Conservation (phyloP, 306 rosid species). For the Rosa persica region DNA sequence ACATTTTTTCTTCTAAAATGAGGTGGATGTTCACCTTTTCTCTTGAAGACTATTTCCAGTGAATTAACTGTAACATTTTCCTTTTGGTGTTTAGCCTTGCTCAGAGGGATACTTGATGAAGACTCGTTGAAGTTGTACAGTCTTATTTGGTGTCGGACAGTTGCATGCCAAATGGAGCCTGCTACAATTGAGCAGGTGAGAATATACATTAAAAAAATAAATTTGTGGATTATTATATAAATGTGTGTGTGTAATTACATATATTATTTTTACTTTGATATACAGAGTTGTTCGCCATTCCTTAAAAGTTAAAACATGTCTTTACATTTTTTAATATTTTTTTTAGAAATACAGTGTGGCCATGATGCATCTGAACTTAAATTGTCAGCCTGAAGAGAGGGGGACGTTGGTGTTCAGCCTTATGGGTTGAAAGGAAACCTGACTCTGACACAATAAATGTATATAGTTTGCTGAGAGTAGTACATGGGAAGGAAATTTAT, state of each 20-base stretch:
- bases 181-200: slow-evolving; percentile 72
- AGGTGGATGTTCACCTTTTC: slow-evolving; percentile 14
- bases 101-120: slow-evolving; percentile 67
- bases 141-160: slow-evolving; percentile 85
- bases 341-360: not conserved
- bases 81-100: slow-evolving; percentile 60
- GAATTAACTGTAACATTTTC: slow-evolving; percentile 25
- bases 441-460: not conserved
- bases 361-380: not conserved
- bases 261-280: not conserved
- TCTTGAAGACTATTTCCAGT: slow-evolving; percentile 26
- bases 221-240: not conserved
- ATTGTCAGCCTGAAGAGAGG: not conserved
- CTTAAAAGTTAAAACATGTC: not conserved
- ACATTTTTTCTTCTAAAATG: slow-evolving; percentile 2
- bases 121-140: slow-evolving; percentile 79
- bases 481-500: not conserved
- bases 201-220: not conserved
- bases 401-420: not conserved
- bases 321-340: not conserved
- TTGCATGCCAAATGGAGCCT: slow-evolving; percentile 95
- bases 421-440: not conserved
- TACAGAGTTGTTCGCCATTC: not conserved
- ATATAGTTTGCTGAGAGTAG: not conserved
- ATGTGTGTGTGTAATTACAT: not conserved